Conservation (phyloP, 2,329 filamentous ascomycete genomes). For the Pestalotiopsis sp. region DNA sequence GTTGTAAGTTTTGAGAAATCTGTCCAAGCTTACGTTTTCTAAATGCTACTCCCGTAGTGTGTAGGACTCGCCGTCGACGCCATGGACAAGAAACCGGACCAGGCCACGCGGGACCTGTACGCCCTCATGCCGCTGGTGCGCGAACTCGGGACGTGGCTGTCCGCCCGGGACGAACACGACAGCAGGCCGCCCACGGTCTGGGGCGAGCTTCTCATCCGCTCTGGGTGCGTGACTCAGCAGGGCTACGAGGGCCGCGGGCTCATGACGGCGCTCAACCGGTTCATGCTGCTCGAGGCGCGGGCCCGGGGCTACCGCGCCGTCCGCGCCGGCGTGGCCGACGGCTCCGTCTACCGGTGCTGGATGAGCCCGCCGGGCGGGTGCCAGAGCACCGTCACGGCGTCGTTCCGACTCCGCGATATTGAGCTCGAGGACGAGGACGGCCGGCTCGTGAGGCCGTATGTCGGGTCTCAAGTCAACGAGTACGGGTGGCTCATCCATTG, state of each 20-base stretch:
- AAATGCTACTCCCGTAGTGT: not conserved
- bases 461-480: not conserved
- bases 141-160: slow-evolving; percentile 15
- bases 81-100: slow-evolving; percentile 20
- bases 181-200: slow-evolving; percentile 18
- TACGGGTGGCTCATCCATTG: slow-evolving; percentile 14
- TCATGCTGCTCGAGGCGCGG: slow-evolving; percentile 27
- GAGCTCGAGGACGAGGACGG: slow-evolving; percentile 14
- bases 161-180: slow-evolving; percentile 18
- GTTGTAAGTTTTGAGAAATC: slow-evolving; percentile 11
- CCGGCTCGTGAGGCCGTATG: slow-evolving; percentile 5
- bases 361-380: slow-evolving; percentile 14
- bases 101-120: slow-evolving; percentile 12
- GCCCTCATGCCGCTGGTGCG: slow-evolving; percentile 16
- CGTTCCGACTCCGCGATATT: slow-evolving; percentile 8
- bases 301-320: slow-evolving; percentile 24
- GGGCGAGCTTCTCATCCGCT: slow-evolving; percentile 23
- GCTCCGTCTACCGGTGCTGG: slow-evolving; percentile 14
- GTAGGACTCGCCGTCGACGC: slow-evolving; percentile 24
- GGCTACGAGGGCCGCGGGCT: slow-evolving; percentile 23
- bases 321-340: slow-evolving; percentile 2
- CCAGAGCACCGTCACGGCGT: not conserved
- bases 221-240: slow-evolving; percentile 21
- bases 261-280: slow-evolving; percentile 24
- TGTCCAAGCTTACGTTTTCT: not conserved